Evolutionary conservation across 805 yeast genomes (phyloP), one percentile per base, ranked within the genome.

Genomic region (Lipomyces mesembrius): DNA sequence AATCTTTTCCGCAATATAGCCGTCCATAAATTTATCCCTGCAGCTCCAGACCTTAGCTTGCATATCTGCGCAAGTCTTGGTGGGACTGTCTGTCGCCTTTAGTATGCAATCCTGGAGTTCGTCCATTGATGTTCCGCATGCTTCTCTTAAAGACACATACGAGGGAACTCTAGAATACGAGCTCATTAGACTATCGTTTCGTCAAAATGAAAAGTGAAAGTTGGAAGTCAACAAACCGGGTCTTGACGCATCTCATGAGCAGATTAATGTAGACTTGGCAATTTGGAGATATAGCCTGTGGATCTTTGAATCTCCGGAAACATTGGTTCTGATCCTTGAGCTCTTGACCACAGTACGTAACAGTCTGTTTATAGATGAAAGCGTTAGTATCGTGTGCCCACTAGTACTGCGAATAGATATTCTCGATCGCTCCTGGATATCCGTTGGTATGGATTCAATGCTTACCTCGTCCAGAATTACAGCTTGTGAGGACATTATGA

Each of bases 1-100:
- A 43, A n/a, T n/a, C 49, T 43, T 43, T 7, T 43, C 49, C 14
- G 49, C 49, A n/a, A 43, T 43, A 17, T 43, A 43, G 3, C 20
- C 20, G 5, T 43, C 49, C 49, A 43, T 43, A n/a, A 43, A 43
- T 43, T 43, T 43, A 43, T 43, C 49, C 20, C 49, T 17, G 22
- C 49, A 43, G 49, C 49, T 43, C 49, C 49, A 43, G 20, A 43
- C 49, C 11, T 43, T 43, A n/a, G 49, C 49, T 43, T 43, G 49
- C 8, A 43, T 2, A n/a, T 43, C 49, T n/a, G 49, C 49, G 9
- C 49, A 43, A 43, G 20, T 3, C 25, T 43, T 43, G 20, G 49
- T 43, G 22, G 49, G 49, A 43, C 22, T 43, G 22, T 43, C 49
- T 6, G 22, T n/a, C 20, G 49, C 49, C 22, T 43, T 17, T 43